Evolutionary conservation across 441 rosid genomes (phyloP), one percentile per base, ranked within the genome.

Genomic region (Erysimum cheiri): DNA sequence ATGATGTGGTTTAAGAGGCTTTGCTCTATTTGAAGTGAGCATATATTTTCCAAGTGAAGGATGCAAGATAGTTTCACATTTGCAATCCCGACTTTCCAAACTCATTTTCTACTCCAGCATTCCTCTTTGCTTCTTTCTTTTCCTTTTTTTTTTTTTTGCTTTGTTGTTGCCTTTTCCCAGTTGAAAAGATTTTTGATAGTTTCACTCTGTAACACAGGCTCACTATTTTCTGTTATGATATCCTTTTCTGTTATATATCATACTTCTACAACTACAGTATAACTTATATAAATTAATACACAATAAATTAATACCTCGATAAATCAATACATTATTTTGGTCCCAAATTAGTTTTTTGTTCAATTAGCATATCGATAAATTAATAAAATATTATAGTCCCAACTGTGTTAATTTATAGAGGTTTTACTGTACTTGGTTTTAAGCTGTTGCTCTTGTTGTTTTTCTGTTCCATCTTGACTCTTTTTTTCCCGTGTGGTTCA

Each of bases 11-110:
- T 29, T 28, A 35, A 28, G 14, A 49, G 17, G 29, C 52, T 70
- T 67, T 17, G 19, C 33, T 36, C 17, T 32, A 5, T 39, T 5
- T 32, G 33, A 69, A 50, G 31, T 54, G 47, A 8, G 17, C 15
- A 53, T 71, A 54, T 63, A 47, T 48, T 28, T 46, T 24, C 1
- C 13, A 35, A 59, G 28, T 35, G 73, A 53, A 67, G 57, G 62
- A 26, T 66, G 40, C 31, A 13, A 36, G 41, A 66, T 66, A 57
- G 24, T 12, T 39, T 31, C 22, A 63, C 62, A 24, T 36, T 26
- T 35, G 56, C 43, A 3, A n/a, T 53, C 15, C 29, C 1, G 8
- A 17, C 40, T 52, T 41, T 71, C 35, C 52, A 71, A 22, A 52
- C 40, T 24, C 70, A 7, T 71, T 64, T 46, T 64, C n/a, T 43